These are phyloP conservation scores for Hanseniaspora nectarophila DNA, from an alignment of 805 yeast genomes.

Conservation along the genomic window DNA sequence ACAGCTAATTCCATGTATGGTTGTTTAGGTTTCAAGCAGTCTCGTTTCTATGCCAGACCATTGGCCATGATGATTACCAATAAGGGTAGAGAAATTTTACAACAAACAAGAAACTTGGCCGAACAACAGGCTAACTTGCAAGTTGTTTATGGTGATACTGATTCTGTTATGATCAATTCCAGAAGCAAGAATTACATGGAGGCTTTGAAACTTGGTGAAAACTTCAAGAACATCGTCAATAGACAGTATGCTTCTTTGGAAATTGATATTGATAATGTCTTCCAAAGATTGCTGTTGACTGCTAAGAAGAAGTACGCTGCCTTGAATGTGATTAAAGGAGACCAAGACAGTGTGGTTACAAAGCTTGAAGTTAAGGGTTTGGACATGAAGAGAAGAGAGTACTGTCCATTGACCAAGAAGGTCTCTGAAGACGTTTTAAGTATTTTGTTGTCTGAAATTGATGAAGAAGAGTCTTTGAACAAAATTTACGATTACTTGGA, in stretches of 20 bases:
- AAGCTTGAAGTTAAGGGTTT: conserved; percentile 84
- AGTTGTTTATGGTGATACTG: conserved; percentile 96
- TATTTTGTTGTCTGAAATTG: conserved; percentile 57
- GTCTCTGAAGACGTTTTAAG: conserved; percentile 64
- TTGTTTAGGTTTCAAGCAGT: conserved; percentile 82
- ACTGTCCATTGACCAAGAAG: conserved; percentile 83
- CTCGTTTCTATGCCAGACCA: conserved; percentile 91
- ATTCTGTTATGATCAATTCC: conserved; percentile 96
- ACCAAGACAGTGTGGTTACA: conserved; percentile 39
- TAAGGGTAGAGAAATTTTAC: conserved; percentile 88
- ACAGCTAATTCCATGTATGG: conserved; percentile 99
- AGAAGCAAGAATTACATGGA: conserved; percentile 56
- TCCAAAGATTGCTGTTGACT: conserved; percentile 69
- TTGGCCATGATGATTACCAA: conserved; percentile 90
- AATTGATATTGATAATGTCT: conserved; percentile 89
- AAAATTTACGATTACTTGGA: conserved; percentile 65
- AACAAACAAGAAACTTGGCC: conserved; percentile 86
- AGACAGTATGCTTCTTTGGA: conserved; percentile 79
- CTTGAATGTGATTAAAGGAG: conserved; percentile 44
- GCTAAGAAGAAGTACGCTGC: conserved; percentile 99
- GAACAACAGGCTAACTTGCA: conserved; percentile 60
- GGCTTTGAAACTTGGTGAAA: conserved; percentile 71
- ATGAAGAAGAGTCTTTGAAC: conserved; percentile 62
- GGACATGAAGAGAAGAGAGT: conserved; percentile 95
- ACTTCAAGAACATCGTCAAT: conserved; percentile 74